Evolutionary conservation across 331 rosid genomes (phyloP).

Genomic region (Saraca asoca): DNA sequence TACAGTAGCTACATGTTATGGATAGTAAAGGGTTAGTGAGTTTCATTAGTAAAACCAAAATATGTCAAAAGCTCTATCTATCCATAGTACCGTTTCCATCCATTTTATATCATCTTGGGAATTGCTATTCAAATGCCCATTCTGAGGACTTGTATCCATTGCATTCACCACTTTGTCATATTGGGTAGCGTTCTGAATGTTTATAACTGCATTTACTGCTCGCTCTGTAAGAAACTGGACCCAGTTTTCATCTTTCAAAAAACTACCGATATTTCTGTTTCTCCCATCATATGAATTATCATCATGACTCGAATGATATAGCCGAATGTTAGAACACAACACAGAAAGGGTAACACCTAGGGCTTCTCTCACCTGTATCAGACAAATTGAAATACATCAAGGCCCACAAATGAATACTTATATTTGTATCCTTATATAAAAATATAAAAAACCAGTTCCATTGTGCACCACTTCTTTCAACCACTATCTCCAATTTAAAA

Average conservation of each 20-base stretch:
- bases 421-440: not conserved
- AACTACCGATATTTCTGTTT: conserved; percentile 40
- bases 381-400: conserved; percentile 36
- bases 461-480: conserved; percentile 2
- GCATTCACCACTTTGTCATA: conserved; percentile 58
- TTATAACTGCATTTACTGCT: conserved; percentile 67
- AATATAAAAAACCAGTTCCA: conserved; percentile 8
- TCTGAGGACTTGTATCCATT: conserved; percentile 53
- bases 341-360: conserved; percentile 87
- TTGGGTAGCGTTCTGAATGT: conserved; percentile 74
- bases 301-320: conserved; percentile 58
- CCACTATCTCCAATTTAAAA: conserved; percentile 16
- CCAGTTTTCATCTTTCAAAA: conserved; percentile 73
- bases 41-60: conserved; percentile 31
- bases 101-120: conserved; percentile 87
- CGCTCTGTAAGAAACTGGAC: conserved; percentile 55
- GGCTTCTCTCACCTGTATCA: conserved; percentile 85
- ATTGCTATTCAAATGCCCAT: conserved; percentile 65
- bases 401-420: conserved; percentile 7
- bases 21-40: conserved; percentile 37
- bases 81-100: conserved; percentile 91
- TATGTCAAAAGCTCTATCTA: conserved; percentile 9
- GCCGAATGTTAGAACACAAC: conserved; percentile 87
- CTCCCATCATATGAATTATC: conserved; percentile 44
- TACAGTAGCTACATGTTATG: conserved; percentile 69